Evolutionary conservation across 1,139 yeast genomes (phyloP), one percentile per base, ranked within the genome.

Genomic region (Suhomyces bolitotheri): DNA sequence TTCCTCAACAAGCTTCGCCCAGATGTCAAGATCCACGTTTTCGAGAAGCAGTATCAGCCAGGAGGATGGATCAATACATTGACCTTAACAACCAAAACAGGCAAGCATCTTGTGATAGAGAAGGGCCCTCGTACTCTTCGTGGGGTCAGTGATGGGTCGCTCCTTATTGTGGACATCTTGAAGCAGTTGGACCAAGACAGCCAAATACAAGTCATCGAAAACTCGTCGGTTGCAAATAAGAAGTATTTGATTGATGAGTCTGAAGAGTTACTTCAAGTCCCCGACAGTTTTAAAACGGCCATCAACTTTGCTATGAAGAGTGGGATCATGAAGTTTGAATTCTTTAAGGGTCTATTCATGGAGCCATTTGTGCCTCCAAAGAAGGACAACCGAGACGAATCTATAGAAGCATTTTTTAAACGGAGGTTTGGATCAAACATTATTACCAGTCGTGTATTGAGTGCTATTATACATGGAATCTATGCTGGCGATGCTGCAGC

Each of bases 391-490:
- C 52, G 29, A 4, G 97, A 90, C 53, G 97, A 90, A 60, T 69
- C 83, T 4, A 80, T 90, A 1, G 82, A 76, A 31, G 64, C 73
- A 2, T 87, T 89, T 51, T 58, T 90, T 25, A 53, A 66, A 2
- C 66, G 97, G 45, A 63, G 97, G 40, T 82, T 89, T 51, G 89
- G 90, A 3, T 54, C 51, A 14, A 66, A 71, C 5, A 54, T 58
- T 2, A 44, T 88, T 5, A 73, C 87, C 2, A 75, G 77, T 33
- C 80, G 85, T 38, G 62, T 92, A 10, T 60, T 84, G 12, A 86
- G 96, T 56, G 97, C 96, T 0, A 64, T 90, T 4, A 66, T 84
- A 53, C 89, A 89, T 52, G 98, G 98, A 1, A 80, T 92, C 2
- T 92, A 89, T 56, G 97, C 96, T 4, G 97, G 95, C 1, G 95